phyloP scores from a whole-genome alignment of 1,139 yeast species.

The Debaryomycetaceae sp. region DNA sequence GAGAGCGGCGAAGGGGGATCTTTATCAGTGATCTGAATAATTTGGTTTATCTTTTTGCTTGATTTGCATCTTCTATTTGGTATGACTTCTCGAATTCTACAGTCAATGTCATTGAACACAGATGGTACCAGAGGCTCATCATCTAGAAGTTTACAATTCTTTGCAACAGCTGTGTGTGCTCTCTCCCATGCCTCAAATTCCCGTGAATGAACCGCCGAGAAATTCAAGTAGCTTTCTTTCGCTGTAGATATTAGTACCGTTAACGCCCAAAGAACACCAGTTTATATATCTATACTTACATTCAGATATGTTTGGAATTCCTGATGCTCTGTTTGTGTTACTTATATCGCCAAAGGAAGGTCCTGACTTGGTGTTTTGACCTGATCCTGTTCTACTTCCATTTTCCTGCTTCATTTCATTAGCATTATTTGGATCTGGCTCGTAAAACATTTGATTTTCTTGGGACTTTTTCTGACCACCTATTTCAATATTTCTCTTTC shows the following conservation, averaged over 20 bases:
- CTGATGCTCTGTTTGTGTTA: no score
- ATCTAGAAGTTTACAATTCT: not conserved
- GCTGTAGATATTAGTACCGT: not conserved
- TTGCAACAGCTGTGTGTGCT: not conserved
- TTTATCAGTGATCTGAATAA: not conserved
- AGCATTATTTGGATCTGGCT: no score
- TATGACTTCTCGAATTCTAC: not conserved
- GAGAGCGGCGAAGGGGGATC: not conserved
- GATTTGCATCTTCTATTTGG: not conserved
- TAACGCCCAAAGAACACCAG: no score
- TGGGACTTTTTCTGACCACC: no score
- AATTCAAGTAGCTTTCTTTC: not conserved
- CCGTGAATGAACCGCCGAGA: not conserved
- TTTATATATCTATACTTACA: no score
- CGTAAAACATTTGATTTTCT: no score
- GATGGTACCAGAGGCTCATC: not conserved
- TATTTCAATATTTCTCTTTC: no score
- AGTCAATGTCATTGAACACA: constrained; percentile 1
- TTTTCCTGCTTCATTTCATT: no score
- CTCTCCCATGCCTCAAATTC: not conserved
- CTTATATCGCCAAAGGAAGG: no score
- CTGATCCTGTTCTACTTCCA: no score
- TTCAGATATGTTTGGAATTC: no score
- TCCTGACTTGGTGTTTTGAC: no score
- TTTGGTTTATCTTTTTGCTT: not conserved